Evolutionary conservation across 1,139 yeast species (phyloP).

Genomic region (Geotrichum europaeum): DNA sequence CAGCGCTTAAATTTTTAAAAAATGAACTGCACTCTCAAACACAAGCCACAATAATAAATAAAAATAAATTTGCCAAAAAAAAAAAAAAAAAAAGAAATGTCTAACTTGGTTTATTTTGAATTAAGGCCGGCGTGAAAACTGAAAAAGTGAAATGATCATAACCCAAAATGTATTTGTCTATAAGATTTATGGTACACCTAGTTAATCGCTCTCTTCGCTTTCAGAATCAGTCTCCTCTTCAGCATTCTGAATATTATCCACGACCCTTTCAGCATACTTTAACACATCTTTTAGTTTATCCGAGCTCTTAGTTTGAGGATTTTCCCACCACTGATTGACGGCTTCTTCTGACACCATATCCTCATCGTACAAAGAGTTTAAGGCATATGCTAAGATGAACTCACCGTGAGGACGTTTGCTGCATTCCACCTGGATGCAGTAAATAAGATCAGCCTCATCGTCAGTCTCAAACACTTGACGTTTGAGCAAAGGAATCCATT

Average conservation of each 20-base stretch:
- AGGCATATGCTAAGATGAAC: constrained; percentile 52
- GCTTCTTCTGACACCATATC: constrained; percentile 80
- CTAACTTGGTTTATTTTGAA: no score
- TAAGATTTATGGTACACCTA: not conserved
- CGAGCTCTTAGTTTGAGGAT: constrained; percentile 39
- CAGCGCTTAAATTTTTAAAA: no score
- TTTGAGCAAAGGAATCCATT: constrained; percentile 74
- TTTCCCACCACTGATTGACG: constrained; percentile 76
- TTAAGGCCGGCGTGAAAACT: not conserved
- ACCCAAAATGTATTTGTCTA: not conserved
- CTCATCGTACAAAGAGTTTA: constrained; percentile 65
- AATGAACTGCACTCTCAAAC: no score
- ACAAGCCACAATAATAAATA: no score
- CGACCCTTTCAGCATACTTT: constrained; percentile 59
- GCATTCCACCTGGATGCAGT: constrained; percentile 50
- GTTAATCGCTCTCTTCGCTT: constrained; percentile 39
- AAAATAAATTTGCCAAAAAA: no score
- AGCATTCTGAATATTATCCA: constrained; percentile 83
- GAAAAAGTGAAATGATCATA: not conserved
- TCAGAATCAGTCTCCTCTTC: constrained; percentile 58
- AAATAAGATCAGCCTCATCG: constrained; percentile 71
- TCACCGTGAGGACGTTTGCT: constrained; percentile 40
- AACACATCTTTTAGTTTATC: constrained; percentile 46
- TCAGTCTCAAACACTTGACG: constrained; percentile 71
- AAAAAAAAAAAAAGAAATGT: no score